phyloP scores from a whole-genome alignment of 2,329 filamentous ascomycete genomes.

The Trichoderma guizhouense region DNA sequence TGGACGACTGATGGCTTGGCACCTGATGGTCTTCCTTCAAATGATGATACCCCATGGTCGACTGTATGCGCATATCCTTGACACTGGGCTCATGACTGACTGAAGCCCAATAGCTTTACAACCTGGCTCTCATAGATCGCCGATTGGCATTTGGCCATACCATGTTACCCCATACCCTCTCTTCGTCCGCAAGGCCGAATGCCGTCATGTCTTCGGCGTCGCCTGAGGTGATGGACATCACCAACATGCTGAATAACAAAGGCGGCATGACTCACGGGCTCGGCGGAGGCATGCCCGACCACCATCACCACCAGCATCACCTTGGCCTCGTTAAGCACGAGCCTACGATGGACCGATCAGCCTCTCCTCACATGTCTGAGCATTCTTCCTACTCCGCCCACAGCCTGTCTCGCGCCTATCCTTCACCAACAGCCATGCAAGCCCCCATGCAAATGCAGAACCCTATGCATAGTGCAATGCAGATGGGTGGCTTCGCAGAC shows the following conservation, averaged over 20 bases:
- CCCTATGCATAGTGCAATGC: conserved; percentile 40
- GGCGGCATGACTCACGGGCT: conserved; percentile 33
- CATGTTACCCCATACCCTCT: conserved; percentile 16
- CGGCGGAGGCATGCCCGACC: conserved; percentile 31
- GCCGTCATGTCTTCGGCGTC: conserved; percentile 44
- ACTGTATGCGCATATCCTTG: background rate
- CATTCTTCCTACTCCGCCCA: conserved; percentile 55
- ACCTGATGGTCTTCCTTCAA: background rate
- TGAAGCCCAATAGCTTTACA: background rate
- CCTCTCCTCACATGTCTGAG: conserved; percentile 58
- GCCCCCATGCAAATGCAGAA: conserved; percentile 46
- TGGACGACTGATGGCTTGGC: background rate
- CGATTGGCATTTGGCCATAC: background rate
- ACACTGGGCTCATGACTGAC: background rate
- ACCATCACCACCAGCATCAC: conserved; percentile 29
- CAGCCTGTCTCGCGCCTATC: conserved; percentile 48
- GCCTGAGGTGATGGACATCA: conserved; percentile 51
- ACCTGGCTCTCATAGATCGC: background rate
- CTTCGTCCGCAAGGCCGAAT: conserved; percentile 28
- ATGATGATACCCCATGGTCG: background rate
- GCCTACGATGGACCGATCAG: conserved; percentile 49
- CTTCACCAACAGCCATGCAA: conserved; percentile 53
- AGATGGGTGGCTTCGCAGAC: conserved; percentile 38
- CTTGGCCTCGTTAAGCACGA: conserved; percentile 36
- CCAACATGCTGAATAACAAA: conserved; percentile 52